Evolutionary conservation across 169 alveolate genomes (phyloP).

Genomic region (Eimeria zaria): DNA sequence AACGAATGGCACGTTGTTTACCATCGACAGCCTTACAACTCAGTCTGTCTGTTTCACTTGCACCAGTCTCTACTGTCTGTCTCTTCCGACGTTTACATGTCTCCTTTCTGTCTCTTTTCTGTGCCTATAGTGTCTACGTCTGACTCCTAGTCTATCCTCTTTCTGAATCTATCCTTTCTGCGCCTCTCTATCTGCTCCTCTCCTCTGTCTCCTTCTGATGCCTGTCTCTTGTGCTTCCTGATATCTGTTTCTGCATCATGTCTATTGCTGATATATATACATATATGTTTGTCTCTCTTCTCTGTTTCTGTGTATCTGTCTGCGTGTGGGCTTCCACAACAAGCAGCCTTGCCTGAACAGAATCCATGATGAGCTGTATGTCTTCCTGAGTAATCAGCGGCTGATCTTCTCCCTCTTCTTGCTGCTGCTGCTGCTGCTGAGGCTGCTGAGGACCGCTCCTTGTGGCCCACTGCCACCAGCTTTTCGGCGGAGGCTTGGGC

Average conservation of each 20-base stretch:
- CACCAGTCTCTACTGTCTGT: neutral
- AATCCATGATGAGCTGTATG: conserved; percentile 86
- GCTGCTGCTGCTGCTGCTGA: conserved; percentile 53
- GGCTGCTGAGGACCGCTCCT: conserved; percentile 19
- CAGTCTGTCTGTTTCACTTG: neutral
- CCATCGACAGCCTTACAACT: neutral
- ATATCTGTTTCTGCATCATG: neutral
- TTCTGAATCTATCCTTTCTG: neutral
- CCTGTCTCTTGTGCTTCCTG: neutral
- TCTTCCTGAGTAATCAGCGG: conserved; percentile 85
- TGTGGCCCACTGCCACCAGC: conserved; percentile 90
- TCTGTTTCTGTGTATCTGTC: neutral
- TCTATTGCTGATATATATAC: too few relatives aligned
- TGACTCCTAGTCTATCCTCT: neutral
- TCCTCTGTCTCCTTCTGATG: neutral
- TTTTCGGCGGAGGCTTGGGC: conserved; percentile 81
- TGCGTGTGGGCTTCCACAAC: neutral
- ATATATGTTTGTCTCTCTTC: neutral
- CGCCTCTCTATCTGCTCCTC: neutral
- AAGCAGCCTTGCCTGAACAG: conserved; percentile 82
- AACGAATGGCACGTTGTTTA: neutral
- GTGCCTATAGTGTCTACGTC: neutral
- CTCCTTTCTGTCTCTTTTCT: neutral
- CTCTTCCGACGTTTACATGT: neutral
- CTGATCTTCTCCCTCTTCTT: conserved; percentile 64